Evolutionary conservation across 306 rosid genomes (phyloP).

Genomic region (Trifolium fragiferum): DNA sequence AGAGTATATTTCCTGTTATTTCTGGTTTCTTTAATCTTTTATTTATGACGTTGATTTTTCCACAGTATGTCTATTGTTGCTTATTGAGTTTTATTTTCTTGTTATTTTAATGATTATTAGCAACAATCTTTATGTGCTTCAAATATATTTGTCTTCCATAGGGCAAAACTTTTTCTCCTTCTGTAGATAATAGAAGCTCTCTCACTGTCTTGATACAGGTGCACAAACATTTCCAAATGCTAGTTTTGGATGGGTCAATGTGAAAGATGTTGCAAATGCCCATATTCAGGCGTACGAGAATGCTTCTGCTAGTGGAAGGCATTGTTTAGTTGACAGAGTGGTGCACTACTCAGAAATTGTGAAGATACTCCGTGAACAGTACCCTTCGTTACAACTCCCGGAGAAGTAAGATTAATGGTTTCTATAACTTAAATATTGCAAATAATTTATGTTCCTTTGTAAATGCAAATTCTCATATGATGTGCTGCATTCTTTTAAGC

Average conservation of each 20-base stretch:
- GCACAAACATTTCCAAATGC: slow-evolving; percentile 59
- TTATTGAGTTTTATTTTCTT: slow-evolving; percentile 5
- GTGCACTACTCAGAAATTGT: slow-evolving; percentile 58
- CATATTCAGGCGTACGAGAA: slow-evolving; percentile 79
- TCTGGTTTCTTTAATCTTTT: slow-evolving; percentile 8
- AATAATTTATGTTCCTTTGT: background rate
- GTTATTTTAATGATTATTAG: background rate
- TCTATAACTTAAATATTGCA: background rate
- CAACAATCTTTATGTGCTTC: background rate
- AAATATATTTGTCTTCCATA: background rate
- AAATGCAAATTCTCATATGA: background rate
- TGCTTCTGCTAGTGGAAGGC: slow-evolving; percentile 82
- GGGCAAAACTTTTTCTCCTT: background rate
- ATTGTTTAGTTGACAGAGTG: slow-evolving; percentile 70
- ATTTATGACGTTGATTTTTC: slow-evolving; percentile 1
- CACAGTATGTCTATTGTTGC: background rate
- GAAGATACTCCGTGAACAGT: slow-evolving; percentile 54
- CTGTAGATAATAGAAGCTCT: background rate
- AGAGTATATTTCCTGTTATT: background rate
- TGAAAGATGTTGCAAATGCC: slow-evolving; percentile 81
- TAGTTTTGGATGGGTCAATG: slow-evolving; percentile 70
- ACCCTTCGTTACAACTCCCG: slow-evolving; percentile 65
- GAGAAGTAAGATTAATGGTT: slow-evolving; percentile 58
- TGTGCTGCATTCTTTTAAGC: background rate
- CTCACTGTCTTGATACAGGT: slow-evolving; percentile 53